Conservation (phyloP, 345 rosid genomes). For the Lepidium africanum region DNA sequence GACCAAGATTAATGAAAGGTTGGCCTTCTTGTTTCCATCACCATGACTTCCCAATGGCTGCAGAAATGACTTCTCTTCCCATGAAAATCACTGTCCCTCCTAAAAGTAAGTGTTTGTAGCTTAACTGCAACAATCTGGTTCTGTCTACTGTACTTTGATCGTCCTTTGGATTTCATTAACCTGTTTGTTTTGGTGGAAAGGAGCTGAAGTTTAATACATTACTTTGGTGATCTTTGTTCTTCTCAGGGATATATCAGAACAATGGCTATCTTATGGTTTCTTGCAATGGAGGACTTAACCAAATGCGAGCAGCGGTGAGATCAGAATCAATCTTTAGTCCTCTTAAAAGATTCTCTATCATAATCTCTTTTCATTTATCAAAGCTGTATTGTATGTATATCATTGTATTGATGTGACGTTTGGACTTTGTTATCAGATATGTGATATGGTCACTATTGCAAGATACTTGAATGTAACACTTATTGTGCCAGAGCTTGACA, state of each 20-base stretch:
- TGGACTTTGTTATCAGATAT: conserved; percentile 40
- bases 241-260: conserved; percentile 80
- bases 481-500: conserved; percentile 82
- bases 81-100: conserved; percentile 55
- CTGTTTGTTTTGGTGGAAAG: not conserved
- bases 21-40: conserved; percentile 79
- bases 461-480: conserved; percentile 80
- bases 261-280: conserved; percentile 95
- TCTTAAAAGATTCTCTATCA: not conserved
- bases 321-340: not conserved
- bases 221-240: conserved; percentile 9
- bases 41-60: conserved; percentile 30
- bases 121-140: not conserved
- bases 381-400: not conserved
- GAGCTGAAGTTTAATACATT: not conserved
- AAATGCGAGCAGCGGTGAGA: conserved; percentile 83
- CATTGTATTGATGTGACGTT: not conserved
- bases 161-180: not conserved
- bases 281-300: conserved; percentile 91
- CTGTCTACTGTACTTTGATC: not conserved
- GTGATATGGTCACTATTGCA: conserved; percentile 89
- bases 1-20: conserved; percentile 74
- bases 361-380: not conserved
- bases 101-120: conserved; percentile 51
- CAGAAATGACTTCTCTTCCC: conserved; percentile 34